Conservation (phyloP, 2,329 filamentous ascomycete genomes). For the Polychaeton citri region DNA sequence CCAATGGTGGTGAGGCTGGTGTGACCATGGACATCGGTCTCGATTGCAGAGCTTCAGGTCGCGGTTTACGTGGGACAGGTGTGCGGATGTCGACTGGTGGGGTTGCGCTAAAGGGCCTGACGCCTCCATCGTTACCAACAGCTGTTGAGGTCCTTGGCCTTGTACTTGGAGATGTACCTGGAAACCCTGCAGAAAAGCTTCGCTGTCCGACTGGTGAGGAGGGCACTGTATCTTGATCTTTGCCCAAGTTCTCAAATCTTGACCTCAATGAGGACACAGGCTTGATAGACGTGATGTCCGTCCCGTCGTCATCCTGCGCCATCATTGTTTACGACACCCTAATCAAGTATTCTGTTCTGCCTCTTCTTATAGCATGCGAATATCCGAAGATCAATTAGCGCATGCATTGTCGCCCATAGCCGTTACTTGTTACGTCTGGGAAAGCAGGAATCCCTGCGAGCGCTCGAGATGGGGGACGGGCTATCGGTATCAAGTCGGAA, state of each 20-base stretch:
- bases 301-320: slow-evolving; percentile 39
- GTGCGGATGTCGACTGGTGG: slow-evolving; percentile 10
- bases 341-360: too few species aligned
- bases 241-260: slow-evolving; percentile 62
- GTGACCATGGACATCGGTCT: slow-evolving; percentile 37
- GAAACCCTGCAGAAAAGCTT: background rate
- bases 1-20: slow-evolving; percentile 46
- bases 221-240: slow-evolving; percentile 10
- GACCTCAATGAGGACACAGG: slow-evolving; percentile 71
- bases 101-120: slow-evolving; percentile 21
- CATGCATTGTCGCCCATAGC: too few species aligned
- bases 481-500: too few species aligned
- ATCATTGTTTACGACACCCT: slow-evolving; percentile 6
- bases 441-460: too few species aligned
- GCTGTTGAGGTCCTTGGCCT: slow-evolving; percentile 1
- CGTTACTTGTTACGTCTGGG: too few species aligned
- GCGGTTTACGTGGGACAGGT: slow-evolving; percentile 10
- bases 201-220: slow-evolving; percentile 5
- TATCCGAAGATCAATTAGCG: too few species aligned
- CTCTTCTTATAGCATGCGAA: too few species aligned
- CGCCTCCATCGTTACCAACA: background rate
- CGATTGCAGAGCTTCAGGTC: slow-evolving; percentile 23
- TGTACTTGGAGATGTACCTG: background rate
- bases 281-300: slow-evolving; percentile 66
- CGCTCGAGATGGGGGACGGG: too few species aligned